phyloP scores from a whole-genome alignment of 1,139 yeast species.

The Suhomyces taliae region DNA sequence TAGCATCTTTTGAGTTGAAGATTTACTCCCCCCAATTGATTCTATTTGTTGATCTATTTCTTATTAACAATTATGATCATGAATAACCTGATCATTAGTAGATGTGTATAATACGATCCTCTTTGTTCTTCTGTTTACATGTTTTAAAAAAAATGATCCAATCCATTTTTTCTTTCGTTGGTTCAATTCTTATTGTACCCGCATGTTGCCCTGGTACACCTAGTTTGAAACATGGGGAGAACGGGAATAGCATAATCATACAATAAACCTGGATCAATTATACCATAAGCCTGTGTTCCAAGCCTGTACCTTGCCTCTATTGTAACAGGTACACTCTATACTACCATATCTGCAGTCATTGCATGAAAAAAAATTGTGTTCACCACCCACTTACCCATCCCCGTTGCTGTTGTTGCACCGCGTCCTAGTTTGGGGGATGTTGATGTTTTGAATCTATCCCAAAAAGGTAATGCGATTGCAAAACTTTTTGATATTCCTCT shows the following conservation, averaged over 20 bases:
- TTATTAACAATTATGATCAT: too few relatives aligned
- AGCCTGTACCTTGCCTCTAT: neutral
- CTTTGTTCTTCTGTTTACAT: too few relatives aligned
- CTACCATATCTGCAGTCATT: too few relatives aligned
- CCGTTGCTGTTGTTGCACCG: conserved; percentile 3
- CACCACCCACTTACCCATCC: neutral
- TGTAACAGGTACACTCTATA: too few relatives aligned
- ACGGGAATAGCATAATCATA: neutral
- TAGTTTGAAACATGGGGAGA: neutral
- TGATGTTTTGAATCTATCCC: neutral
- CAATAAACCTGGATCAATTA: too few relatives aligned
- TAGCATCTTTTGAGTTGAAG: too few relatives aligned
- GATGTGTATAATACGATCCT: too few relatives aligned
- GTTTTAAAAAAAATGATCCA: too few relatives aligned
- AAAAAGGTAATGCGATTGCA: neutral
- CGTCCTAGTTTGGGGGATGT: conserved; percentile 4
- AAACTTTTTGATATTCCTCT: neutral
- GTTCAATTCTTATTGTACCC: neutral
- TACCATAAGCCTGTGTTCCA: neutral
- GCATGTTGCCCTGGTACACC: neutral
- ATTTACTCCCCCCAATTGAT: too few relatives aligned
- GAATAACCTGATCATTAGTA: too few relatives aligned
- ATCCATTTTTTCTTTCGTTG: neutral
- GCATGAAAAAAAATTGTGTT: too few relatives aligned
- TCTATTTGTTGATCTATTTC: too few relatives aligned